These are phyloP conservation scores for Ambrosiella cleistominuta DNA, from an alignment of 2,329 filamentous ascomycete species.

Conservation along the genomic window DNA sequence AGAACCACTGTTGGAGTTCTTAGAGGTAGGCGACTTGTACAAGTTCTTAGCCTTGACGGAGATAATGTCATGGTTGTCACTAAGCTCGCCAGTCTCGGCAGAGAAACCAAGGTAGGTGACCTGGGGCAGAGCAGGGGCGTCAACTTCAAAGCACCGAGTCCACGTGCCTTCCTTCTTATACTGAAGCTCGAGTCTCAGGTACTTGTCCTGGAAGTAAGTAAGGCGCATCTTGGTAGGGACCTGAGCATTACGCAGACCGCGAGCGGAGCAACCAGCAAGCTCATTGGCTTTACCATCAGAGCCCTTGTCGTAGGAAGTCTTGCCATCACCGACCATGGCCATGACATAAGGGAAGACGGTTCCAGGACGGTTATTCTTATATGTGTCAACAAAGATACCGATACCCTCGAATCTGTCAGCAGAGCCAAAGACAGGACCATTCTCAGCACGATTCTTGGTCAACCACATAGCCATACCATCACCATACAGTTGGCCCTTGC, in stretches of 20 bases:
- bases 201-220: slow-evolving; percentile 95
- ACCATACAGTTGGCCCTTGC: slow-evolving; percentile 75
- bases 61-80: slow-evolving; percentile 95
- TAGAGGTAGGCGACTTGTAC: slow-evolving; percentile 43
- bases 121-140: slow-evolving; percentile 57
- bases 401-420: slow-evolving; percentile 83
- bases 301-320: slow-evolving; percentile 76
- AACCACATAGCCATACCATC: slow-evolving; percentile 98
- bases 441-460: slow-evolving; percentile 72
- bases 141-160: slow-evolving; percentile 71
- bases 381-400: slow-evolving; percentile 92
- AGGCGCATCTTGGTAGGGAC: slow-evolving; percentile 72
- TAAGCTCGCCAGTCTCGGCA: slow-evolving; percentile 87
- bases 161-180: slow-evolving; percentile 85
- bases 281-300: slow-evolving; percentile 90
- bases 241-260: slow-evolving; percentile 66
- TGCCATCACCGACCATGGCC: slow-evolving; percentile 91
- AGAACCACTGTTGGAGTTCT: slow-evolving; percentile 21
- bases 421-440: slow-evolving; percentile 74
- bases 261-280: slow-evolving; percentile 83
- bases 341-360: slow-evolving; percentile 95
- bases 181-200: slow-evolving; percentile 74
- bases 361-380: slow-evolving; percentile 97
- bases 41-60: slow-evolving; percentile 73
- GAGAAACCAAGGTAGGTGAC: slow-evolving; percentile 61